These are phyloP conservation scores for Diphasiastrum complanatum DNA, from an alignment of 83 land plant species.

Conservation along the genomic window DNA sequence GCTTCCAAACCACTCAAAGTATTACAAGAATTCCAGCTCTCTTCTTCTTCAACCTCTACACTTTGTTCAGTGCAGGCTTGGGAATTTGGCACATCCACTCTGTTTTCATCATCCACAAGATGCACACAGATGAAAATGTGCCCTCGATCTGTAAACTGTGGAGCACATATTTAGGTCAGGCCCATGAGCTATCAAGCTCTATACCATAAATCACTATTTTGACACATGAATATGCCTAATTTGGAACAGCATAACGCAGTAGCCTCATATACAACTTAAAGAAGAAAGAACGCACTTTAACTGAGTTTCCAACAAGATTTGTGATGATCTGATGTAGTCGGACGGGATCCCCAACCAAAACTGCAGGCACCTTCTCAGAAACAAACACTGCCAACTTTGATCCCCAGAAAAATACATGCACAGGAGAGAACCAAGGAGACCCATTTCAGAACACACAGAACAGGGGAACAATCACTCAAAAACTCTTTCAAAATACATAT, in stretches of 20 bases:
- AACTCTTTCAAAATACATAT: no score
- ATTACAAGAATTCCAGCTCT: not conserved
- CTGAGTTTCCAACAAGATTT: slow-evolving; percentile 7
- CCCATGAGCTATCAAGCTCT: not conserved
- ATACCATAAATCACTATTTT: not conserved
- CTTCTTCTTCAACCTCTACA: not conserved
- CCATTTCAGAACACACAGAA: no score
- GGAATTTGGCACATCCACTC: slow-evolving; percentile 14
- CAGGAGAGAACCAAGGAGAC: no score
- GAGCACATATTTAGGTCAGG: not conserved
- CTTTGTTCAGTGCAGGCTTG: slow-evolving; percentile 9
- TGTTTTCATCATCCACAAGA: slow-evolving; percentile 31
- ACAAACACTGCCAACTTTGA: slow-evolving; percentile 8
- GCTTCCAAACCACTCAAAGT: slow-evolving; percentile 6
- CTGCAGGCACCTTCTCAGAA: slow-evolving; percentile 12
- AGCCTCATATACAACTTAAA: not conserved
- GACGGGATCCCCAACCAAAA: slow-evolving; percentile 12
- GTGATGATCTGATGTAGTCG: no score
- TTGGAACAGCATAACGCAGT: not conserved
- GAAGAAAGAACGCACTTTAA: not conserved
- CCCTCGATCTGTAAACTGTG: slow-evolving; percentile 62
- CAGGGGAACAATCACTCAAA: no score
- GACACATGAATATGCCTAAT: not conserved
- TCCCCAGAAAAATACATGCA: no score
- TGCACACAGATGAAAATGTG: slow-evolving; percentile 68